These are phyloP conservation scores for Cicer judaicum DNA, from an alignment of 306 rosid genomes.

Conservation along the genomic window DNA sequence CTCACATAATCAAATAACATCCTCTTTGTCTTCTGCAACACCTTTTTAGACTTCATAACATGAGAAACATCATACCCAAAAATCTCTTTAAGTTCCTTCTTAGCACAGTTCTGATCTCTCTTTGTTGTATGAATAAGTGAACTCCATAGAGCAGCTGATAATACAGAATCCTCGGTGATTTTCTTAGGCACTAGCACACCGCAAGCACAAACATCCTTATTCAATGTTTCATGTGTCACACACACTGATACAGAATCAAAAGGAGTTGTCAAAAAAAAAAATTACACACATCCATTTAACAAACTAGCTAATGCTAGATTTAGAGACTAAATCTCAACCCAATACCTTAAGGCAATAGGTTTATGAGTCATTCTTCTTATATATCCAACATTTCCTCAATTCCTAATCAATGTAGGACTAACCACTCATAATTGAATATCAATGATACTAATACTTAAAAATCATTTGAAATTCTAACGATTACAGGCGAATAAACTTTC, in stretches of 20 bases:
- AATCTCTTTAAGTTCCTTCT: constrained; percentile 49
- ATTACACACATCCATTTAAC: not conserved
- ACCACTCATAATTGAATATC: too few species aligned
- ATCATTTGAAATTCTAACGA: too few species aligned
- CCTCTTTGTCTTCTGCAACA: constrained; percentile 63
- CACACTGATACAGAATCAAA: constrained; percentile 16
- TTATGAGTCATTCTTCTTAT: too few species aligned
- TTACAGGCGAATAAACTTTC: too few species aligned
- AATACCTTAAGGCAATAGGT: too few species aligned
- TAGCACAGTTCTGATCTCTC: constrained; percentile 24
- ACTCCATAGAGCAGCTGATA: constrained; percentile 67
- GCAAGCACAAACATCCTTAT: constrained; percentile 39
- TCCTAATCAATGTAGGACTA: too few species aligned
- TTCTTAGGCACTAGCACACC: constrained; percentile 50
- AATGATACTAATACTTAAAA: too few species aligned
- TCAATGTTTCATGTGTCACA: constrained; percentile 43
- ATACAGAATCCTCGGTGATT: constrained; percentile 56
- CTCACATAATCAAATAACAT: constrained; percentile 72
- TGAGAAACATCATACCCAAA: constrained; percentile 49
- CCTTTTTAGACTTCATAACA: constrained; percentile 56
- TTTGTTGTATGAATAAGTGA: constrained; percentile 52
- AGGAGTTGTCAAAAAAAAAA: not conserved
- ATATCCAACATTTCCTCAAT: too few species aligned
- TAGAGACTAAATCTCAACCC: too few species aligned
- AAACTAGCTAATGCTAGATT: not conserved